Evolutionary conservation across 2,329 filamentous ascomycete species (phyloP).

Genomic region (Verticillium nonalfalfae): DNA sequence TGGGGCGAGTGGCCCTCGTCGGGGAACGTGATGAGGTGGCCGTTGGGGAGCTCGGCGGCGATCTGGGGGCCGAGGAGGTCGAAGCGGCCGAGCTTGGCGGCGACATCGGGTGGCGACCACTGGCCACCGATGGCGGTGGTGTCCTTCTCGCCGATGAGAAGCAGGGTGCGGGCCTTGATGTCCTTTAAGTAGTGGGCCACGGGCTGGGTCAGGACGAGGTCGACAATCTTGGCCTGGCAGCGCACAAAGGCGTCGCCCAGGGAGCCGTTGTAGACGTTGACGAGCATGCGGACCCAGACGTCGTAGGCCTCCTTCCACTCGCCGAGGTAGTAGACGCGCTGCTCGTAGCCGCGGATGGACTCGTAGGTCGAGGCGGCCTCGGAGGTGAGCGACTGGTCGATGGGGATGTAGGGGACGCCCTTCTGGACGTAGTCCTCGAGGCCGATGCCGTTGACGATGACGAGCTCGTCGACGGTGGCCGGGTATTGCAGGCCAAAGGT

Average conservation of each 20-base stretch:
- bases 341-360: slow-evolving; percentile 38
- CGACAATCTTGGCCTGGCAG: slow-evolving; percentile 42
- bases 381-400: slow-evolving; percentile 29
- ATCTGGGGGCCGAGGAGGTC: slow-evolving; percentile 38
- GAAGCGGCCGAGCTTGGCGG: slow-evolving; percentile 40
- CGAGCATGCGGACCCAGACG: slow-evolving; percentile 48
- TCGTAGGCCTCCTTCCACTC: slow-evolving; percentile 44
- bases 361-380: slow-evolving; percentile 34
- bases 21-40: slow-evolving; percentile 37
- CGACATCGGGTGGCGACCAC: slow-evolving; percentile 39
- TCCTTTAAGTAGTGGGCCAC: slow-evolving; percentile 41
- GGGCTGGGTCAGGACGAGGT: slow-evolving; percentile 46
- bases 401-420: slow-evolving; percentile 38
- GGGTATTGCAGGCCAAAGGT: slow-evolving; percentile 48
- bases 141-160: slow-evolving; percentile 45
- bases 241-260: slow-evolving; percentile 33
- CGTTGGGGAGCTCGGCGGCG: slow-evolving; percentile 33
- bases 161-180: slow-evolving; percentile 36
- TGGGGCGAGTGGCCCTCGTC: slow-evolving; percentile 46
- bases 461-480: slow-evolving; percentile 30
- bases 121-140: slow-evolving; percentile 48
- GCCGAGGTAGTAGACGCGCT: slow-evolving; percentile 40
- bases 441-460: slow-evolving; percentile 44
- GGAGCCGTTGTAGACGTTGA: slow-evolving; percentile 41
- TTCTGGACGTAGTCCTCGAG: slow-evolving; percentile 47